Evolutionary conservation across 306 rosid species (phyloP), one percentile per base, ranked within the genome.

Genomic region (Crataegus laevigata): DNA sequence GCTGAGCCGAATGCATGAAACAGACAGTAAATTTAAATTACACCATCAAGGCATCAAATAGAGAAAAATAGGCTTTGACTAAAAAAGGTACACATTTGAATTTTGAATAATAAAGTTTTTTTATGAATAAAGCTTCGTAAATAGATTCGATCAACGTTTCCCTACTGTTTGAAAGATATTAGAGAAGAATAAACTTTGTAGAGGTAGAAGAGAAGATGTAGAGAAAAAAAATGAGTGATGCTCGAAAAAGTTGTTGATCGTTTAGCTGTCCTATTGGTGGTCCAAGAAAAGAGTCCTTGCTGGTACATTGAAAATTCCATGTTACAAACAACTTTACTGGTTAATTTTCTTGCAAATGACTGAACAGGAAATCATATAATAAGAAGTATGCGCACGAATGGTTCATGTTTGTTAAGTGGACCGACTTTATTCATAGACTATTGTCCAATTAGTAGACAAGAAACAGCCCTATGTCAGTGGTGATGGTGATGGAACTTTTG

Each of bases 361-460:
- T 72, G 36, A 59, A 74, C 26, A 34, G 69, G 59, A 54, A 69
- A 77, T 17, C 40, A 55, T 69, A 34, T 22, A 43, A 38, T 68
- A 43, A 43, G 21, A 66, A 74, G 62, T 58, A 32, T 75, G 75
- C 55, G 77, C 85, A 80, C 86, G 85, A 83, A 75, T 71, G 86
- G 45, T 24, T 15, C 52, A 82, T 71, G 51, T 79, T 68, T 64
- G 42, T 72, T 79, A 77, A 77, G 75, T 84, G 86, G 87, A 82
- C 75, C 22, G 52, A 59, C 57, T 82, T 69, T 65, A 22, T 47
- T 4, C 21, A 47, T 80, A 55, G 69, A 73, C 57, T 77, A 89
- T 61, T 80, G 81, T 24, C 84, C 80, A 82, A 78, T 74, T 58
- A 78, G 86, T 89, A 81, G 96, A 91, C 92, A 87, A 74, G 83